Percentiles rank a stretch among this genome's conserved stretches.
Conservation (phyloP, 441 rosid species). For the Populus hybrid region DNA sequence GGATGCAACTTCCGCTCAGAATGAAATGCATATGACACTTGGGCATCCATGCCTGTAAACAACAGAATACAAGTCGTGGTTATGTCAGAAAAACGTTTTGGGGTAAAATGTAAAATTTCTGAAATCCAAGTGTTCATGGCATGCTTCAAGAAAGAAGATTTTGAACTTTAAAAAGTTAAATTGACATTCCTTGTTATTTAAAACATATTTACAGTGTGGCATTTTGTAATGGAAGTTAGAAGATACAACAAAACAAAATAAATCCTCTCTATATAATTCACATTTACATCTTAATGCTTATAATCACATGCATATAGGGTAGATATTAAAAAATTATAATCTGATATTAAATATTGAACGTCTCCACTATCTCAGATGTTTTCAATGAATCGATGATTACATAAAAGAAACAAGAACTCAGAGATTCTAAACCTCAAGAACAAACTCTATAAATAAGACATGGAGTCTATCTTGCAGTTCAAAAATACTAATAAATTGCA, state of each 20-base stretch:
- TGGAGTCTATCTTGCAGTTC: neutral
- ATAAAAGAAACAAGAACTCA: neutral
- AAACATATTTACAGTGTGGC: neutral
- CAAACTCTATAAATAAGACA: neutral
- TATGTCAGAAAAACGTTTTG: conserved; percentile 8
- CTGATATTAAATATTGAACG: neutral
- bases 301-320: neutral
- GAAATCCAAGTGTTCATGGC: neutral
- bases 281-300: neutral
- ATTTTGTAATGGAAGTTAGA: conserved; percentile 4
- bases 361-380: neutral
- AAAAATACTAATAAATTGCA: too few species aligned
- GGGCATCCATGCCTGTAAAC: conserved; percentile 92
- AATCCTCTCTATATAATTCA: neutral
- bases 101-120: neutral
- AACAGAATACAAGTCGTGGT: conserved; percentile 20
- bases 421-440: neutral
- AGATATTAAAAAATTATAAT: neutral
- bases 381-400: neutral
- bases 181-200: neutral
- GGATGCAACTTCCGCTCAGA: conserved; percentile 89
- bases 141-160: neutral
- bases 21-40: conserved; percentile 94
- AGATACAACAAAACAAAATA: neutral
- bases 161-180: neutral